These are phyloP conservation scores for Calonectria leucothoes DNA, from an alignment of 2,329 filamentous ascomycete genomes.

Conservation along the genomic window DNA sequence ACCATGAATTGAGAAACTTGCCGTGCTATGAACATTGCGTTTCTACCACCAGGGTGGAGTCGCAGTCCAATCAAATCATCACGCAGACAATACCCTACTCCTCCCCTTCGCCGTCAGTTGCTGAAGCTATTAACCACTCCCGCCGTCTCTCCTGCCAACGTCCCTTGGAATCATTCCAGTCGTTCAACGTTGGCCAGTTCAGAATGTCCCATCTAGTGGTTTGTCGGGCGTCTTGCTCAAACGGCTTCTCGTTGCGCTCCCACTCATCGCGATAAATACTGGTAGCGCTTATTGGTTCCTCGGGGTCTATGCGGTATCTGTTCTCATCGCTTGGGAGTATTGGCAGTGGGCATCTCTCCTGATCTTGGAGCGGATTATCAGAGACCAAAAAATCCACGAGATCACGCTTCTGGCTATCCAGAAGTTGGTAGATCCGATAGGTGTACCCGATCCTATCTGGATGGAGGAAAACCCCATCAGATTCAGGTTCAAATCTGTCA, in stretches of 20 bases:
- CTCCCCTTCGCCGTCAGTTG: neutral
- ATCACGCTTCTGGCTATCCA: neutral
- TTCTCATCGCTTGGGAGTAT: neutral
- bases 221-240: neutral
- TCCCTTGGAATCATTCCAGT: neutral
- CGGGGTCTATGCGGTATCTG: neutral
- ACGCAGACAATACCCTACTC: neutral
- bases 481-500: neutral
- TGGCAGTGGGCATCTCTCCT: neutral
- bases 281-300: neutral
- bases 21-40: neutral
- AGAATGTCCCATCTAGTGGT: neutral
- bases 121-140: neutral
- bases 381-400: neutral
- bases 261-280: neutral
- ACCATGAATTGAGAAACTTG: neutral
- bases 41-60: neutral
- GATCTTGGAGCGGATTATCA: neutral
- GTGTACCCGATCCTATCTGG: neutral
- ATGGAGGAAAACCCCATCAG: neutral
- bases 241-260: neutral
- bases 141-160: neutral
- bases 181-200: neutral
- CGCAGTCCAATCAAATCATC: neutral
- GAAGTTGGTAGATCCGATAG: neutral